A percentile compares a stretch with the other conserved stretches of the same genome.
Conservation (phyloP, 192 early-diverging fungal genomes). For the Gryganskiella cystojenkinii region DNA sequence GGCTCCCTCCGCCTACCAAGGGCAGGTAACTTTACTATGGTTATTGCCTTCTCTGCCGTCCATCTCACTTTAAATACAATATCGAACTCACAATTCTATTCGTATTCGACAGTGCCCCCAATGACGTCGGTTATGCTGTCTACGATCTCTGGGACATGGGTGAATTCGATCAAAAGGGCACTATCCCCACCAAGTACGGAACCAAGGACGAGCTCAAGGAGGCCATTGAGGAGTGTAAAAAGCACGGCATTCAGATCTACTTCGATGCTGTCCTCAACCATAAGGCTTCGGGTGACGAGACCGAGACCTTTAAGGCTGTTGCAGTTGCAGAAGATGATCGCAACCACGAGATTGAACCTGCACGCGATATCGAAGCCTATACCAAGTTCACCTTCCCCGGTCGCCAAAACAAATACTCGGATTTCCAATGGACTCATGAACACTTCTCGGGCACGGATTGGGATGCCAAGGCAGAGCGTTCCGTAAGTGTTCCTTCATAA, state of each 20-base stretch:
- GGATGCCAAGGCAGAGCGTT: constrained; percentile 53
- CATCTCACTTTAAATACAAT: no score
- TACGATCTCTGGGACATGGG: constrained; percentile 66
- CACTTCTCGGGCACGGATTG: constrained; percentile 59
- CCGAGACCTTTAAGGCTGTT: constrained; percentile 52
- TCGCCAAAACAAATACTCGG: constrained; percentile 51
- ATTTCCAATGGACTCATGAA: constrained; percentile 49
- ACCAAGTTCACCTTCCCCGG: constrained; percentile 57
- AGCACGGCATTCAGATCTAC: constrained; percentile 51
- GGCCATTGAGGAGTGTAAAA: constrained; percentile 50
- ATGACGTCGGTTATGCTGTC: constrained; percentile 54
- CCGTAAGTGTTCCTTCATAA: background rate
- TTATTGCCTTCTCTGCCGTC: background rate
- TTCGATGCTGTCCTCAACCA: constrained; percentile 60
- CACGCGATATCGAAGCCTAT: constrained; percentile 53
- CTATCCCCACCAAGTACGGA: constrained; percentile 59
- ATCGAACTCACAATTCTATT: background rate
- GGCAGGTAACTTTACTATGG: constrained; percentile 25
- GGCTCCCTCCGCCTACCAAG: constrained; percentile 62
- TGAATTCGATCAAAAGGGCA: constrained; percentile 62
- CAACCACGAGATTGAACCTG: constrained; percentile 46
- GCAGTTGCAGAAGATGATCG: constrained; percentile 54
- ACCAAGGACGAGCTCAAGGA: constrained; percentile 55
- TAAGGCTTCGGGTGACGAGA: constrained; percentile 57
- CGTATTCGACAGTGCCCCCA: constrained; percentile 12